Evolutionary conservation across 768 basidiomycete species (phyloP), one percentile per base, ranked within the genome.

Genomic region (Suillus americanus): DNA sequence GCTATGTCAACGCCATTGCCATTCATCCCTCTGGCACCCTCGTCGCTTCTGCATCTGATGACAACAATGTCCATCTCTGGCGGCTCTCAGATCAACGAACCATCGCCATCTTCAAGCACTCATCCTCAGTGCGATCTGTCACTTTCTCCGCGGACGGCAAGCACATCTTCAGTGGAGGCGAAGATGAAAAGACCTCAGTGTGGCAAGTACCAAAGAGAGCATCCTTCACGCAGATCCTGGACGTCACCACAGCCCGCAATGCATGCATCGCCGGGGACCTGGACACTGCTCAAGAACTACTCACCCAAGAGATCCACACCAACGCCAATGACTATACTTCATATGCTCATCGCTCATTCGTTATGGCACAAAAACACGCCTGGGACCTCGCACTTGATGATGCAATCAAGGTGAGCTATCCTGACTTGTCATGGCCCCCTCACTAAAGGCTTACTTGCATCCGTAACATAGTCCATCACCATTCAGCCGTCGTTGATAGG

Each of bases 101-200:
- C 13, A 48, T 48, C 2, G 23, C 46, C 12, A 23, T 25, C 5
- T 48, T 48, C 46, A 13, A 6, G 12, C 23, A 48, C 5, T 25
- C 46, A 25, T 10, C 10, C n/a, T 0, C 0, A 2, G 0, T 2
- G 4, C 1, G 5, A 23, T 48, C 1, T 48, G 23, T 48, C 46
- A 48, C 23, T 1, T 48, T 48, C 46, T 48, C 46, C 12, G 5
- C 3, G 46, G 46, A 48, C 2, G 23, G 46, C 46, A 14, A 48
- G 23, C 46, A 25, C 13, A 23, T 48, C 23, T n/a, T 48, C 23
- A 25, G 23, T 3, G 46, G 46, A 23, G 13, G 46, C 5, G 0
- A 2, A 2, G 46, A 48, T 48, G 13, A 25, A 0, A 23, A 13
- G 46, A 14, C 14, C 46, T 48, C 23, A 6, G 23, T 14, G n/a